phyloP scores from a whole-genome alignment of 2,329 filamentous ascomycete genomes.

The Trichoderma koningiopsis region DNA sequence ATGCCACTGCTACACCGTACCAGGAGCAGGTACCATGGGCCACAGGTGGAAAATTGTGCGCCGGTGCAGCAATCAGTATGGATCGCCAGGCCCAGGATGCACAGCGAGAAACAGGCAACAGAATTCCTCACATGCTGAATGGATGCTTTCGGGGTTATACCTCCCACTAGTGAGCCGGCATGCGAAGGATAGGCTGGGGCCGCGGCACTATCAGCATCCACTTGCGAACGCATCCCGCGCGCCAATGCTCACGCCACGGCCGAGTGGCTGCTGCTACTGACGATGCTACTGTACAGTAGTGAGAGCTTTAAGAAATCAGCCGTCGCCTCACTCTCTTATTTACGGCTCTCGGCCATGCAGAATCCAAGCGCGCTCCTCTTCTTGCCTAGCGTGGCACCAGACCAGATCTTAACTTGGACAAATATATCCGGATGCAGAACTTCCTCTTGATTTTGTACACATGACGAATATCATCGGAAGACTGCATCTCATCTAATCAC shows the following conservation, averaged over 20 bases:
- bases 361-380: neutral
- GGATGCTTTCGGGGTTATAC: slow-evolving; percentile 27
- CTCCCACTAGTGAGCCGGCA: slow-evolving; percentile 3
- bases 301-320: neutral
- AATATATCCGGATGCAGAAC: neutral
- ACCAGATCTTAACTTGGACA: neutral
- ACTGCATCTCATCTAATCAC: neutral
- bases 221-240: slow-evolving; percentile 20
- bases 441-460: neutral
- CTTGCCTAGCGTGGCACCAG: slow-evolving; percentile 8
- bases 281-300: neutral
- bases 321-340: neutral
- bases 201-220: slow-evolving; percentile 5
- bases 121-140: slow-evolving; percentile 35
- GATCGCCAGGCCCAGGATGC: slow-evolving; percentile 14
- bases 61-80: neutral
- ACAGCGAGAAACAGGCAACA: slow-evolving; percentile 35
- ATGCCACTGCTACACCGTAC: neutral
- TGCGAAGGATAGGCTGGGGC: slow-evolving; percentile 3
- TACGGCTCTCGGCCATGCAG: slow-evolving; percentile 14
- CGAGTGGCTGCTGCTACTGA: neutral
- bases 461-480: neutral
- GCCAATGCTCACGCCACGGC: slow-evolving; percentile 5
- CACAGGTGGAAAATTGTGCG: neutral
- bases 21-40: neutral